Percentiles rank a stretch among this genome's conserved stretches.
phyloP scores from a whole-genome alignment of 2,329 filamentous ascomycete species.

The Fusarium sp. region DNA sequence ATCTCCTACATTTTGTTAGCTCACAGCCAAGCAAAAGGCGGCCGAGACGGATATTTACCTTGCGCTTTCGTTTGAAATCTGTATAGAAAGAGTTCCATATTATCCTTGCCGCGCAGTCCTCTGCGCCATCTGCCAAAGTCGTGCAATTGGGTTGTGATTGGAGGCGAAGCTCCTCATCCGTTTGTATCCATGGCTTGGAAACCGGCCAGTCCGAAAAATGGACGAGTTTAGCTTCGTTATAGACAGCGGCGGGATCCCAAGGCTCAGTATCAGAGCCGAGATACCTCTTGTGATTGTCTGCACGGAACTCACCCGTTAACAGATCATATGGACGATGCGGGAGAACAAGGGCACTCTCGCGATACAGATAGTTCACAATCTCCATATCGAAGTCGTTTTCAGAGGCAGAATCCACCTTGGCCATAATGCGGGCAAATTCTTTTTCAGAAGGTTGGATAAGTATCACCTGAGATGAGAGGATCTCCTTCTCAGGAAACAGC shows the following conservation, averaged over 20 bases:
- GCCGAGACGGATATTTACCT: not conserved
- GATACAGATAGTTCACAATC: constrained; percentile 70
- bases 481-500: constrained; percentile 61
- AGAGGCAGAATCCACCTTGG: constrained; percentile 38
- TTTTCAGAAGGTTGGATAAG: constrained; percentile 66
- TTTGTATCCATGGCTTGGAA: constrained; percentile 64
- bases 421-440: constrained; percentile 56
- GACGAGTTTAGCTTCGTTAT: constrained; percentile 70
- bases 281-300: constrained; percentile 56
- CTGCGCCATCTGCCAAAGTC: constrained; percentile 60
- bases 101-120: constrained; percentile 47
- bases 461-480: constrained; percentile 68
- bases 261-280: constrained; percentile 54
- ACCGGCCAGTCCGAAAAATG: constrained; percentile 79
- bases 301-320: constrained; percentile 70
- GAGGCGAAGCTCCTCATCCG: constrained; percentile 10
- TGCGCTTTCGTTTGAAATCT: constrained; percentile 50
- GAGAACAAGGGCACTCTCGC: constrained; percentile 65
- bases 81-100: constrained; percentile 55
- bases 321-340: constrained; percentile 72
- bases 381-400: constrained; percentile 70
- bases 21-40: not conserved
- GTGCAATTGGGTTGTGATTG: constrained; percentile 45
- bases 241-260: constrained; percentile 65
- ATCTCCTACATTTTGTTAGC: not conserved